Percentiles rank a stretch among this genome's conserved stretches.
These are phyloP conservation scores for Falciphora oryzae DNA, from an alignment of 2,329 filamentous ascomycete genomes.

Conservation along the genomic window DNA sequence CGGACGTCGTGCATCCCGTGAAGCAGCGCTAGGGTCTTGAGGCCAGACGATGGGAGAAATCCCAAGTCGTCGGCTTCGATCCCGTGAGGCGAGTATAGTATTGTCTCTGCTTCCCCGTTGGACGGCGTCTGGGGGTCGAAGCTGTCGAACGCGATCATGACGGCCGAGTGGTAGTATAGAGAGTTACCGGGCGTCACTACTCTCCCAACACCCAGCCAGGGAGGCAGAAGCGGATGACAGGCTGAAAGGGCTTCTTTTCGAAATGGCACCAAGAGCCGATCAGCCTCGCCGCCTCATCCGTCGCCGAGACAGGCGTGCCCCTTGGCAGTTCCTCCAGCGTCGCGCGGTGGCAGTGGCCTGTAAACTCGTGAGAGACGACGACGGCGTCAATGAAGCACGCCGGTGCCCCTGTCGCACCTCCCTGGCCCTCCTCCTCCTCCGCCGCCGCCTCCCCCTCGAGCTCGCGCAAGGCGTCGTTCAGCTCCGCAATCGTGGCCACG, in stretches of 20 bases:
- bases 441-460: constrained; percentile 33
- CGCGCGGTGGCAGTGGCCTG: constrained; percentile 59
- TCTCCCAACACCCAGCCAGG: constrained; percentile 56
- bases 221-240: constrained; percentile 35
- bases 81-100: constrained; percentile 62
- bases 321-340: constrained; percentile 51
- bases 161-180: constrained; percentile 56
- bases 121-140: constrained; percentile 16
- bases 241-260: constrained; percentile 24
- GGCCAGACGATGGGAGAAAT: constrained; percentile 33
- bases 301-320: constrained; percentile 53
- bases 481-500: constrained; percentile 47
- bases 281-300: constrained; percentile 49
- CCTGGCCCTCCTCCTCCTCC: background rate
- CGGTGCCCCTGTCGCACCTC: background rate
- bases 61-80: constrained; percentile 42
- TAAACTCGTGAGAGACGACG: constrained; percentile 59
- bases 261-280: constrained; percentile 57
- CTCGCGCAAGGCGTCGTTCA: constrained; percentile 45
- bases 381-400: constrained; percentile 49
- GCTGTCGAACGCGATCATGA: constrained; percentile 48
- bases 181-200: constrained; percentile 48
- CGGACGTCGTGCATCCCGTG: constrained; percentile 60
- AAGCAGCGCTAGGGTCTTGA: constrained; percentile 52
- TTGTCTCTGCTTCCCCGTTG: constrained; percentile 36